These are phyloP conservation scores for Globisporangium spinosum DNA, from an alignment of 352 stramenopile species.

Conservation along the genomic window DNA sequence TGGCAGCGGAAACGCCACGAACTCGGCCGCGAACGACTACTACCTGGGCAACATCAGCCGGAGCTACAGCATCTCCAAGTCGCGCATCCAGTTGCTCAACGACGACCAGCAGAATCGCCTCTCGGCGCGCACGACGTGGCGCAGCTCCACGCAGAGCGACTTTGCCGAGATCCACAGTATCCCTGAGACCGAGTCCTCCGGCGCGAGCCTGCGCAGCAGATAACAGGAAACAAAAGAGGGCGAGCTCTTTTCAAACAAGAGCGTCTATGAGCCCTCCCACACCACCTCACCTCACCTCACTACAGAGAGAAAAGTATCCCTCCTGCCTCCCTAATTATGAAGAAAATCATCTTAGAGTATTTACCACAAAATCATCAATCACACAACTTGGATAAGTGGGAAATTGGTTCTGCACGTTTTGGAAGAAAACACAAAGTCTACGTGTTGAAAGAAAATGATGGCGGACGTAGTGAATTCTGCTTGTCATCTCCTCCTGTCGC, in stretches of 20 bases:
- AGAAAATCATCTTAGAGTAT: neutral
- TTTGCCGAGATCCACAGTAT: slow-evolving; percentile 20
- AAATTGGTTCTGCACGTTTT: neutral
- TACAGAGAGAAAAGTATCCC: neutral
- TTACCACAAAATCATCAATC: neutral
- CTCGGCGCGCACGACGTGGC: slow-evolving; percentile 21
- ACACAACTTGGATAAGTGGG: neutral
- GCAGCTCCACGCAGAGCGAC: slow-evolving; percentile 20
- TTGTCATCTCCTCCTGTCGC: neutral
- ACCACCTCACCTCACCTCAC: neutral
- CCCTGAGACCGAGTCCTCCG: slow-evolving; percentile 16
- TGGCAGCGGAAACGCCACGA: neutral
- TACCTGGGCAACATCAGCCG: slow-evolving; percentile 19
- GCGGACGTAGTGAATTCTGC: neutral
- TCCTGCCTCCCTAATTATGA: slow-evolving; percentile 5
- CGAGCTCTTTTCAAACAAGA: neutral
- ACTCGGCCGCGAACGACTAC: slow-evolving; percentile 18
- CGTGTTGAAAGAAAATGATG: neutral
- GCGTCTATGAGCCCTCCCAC: neutral
- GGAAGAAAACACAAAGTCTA: neutral
- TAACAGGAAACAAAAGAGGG: neutral
- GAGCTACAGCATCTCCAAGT: slow-evolving; percentile 22
- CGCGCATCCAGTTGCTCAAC: slow-evolving; percentile 22
- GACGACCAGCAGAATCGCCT: slow-evolving; percentile 22
- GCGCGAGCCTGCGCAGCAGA: slow-evolving; percentile 7